Evolutionary conservation across 495 filamentous ascomycete genomes (phyloP).

Genomic region (Aspergillus cavernicola): DNA sequence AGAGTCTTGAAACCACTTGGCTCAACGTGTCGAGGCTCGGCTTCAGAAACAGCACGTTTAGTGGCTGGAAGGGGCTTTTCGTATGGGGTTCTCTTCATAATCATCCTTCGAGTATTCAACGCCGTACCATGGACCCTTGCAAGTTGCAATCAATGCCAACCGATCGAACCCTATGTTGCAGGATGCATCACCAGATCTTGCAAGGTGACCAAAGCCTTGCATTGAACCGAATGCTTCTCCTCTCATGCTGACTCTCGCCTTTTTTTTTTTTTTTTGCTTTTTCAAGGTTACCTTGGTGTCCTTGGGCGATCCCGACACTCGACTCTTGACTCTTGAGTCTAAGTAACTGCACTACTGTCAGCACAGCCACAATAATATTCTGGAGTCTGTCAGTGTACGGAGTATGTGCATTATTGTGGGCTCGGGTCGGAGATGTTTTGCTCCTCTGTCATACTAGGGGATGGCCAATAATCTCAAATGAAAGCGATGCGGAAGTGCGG

Average conservation of each 20-base stretch:
- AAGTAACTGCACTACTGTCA: no score
- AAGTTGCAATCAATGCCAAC: background rate
- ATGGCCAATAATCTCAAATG: background rate
- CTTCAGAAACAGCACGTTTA: background rate
- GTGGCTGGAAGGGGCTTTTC: background rate
- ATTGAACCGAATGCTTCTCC: background rate
- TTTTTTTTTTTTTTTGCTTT: no score
- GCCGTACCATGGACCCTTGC: background rate
- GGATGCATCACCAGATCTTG: background rate
- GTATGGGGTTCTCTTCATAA: background rate
- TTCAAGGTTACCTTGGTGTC: no score
- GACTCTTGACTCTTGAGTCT: no score
- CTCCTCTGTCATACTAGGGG: no score
- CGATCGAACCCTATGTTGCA: background rate
- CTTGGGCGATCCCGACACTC: no score
- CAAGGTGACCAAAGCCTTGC: background rate
- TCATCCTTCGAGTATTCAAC: background rate
- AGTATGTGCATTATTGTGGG: no score
- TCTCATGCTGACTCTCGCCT: background rate
- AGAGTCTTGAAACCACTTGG: constrained; percentile 17
- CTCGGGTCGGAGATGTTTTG: background rate
- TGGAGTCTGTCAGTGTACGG: no score
- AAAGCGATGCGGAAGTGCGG: background rate
- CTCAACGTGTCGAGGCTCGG: constrained; percentile 10
- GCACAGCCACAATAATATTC: no score